Percentiles rank a stretch among this genome's conserved stretches.
These are phyloP conservation scores for Puccinia triticina DNA, from an alignment of 1,284 basidiomycete genomes.

Conservation along the genomic window DNA sequence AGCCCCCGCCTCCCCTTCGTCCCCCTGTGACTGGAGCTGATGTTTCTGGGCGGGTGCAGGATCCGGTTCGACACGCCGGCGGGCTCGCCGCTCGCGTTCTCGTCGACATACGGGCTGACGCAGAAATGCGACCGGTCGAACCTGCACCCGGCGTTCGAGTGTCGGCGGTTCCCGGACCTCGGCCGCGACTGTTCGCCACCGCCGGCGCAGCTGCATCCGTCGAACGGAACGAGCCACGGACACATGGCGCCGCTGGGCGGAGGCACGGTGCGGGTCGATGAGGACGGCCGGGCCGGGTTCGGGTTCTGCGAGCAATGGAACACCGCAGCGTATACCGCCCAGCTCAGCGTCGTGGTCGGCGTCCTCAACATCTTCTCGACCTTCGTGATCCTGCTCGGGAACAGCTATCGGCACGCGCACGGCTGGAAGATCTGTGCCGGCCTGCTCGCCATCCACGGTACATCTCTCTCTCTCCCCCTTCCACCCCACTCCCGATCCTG, in stretches of 20 bases:
- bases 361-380: slow-evolving; percentile 36
- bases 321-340: slow-evolving; percentile 41
- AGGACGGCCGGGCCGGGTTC: background rate
- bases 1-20: no score
- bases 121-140: slow-evolving; percentile 41
- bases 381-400: slow-evolving; percentile 36
- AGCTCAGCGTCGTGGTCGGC: slow-evolving; percentile 31
- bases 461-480: background rate
- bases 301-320: slow-evolving; percentile 48
- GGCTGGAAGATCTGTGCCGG: slow-evolving; percentile 49
- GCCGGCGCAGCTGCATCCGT: no score
- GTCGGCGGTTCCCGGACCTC: slow-evolving; percentile 24
- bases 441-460: background rate
- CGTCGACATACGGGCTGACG: slow-evolving; percentile 29
- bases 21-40: no score
- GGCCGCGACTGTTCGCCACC: slow-evolving; percentile 25
- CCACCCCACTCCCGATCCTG: background rate
- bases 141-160: slow-evolving; percentile 21
- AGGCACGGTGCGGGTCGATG: background rate
- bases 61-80: slow-evolving; percentile 41
- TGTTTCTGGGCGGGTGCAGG: no score
- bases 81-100: slow-evolving; percentile 27
- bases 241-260: background rate
- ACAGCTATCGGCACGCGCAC: slow-evolving; percentile 21
- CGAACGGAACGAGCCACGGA: background rate